Evolutionary conservation across 352 stramenopile genomes (phyloP).

Genomic region (Phytopythium montanum): DNA sequence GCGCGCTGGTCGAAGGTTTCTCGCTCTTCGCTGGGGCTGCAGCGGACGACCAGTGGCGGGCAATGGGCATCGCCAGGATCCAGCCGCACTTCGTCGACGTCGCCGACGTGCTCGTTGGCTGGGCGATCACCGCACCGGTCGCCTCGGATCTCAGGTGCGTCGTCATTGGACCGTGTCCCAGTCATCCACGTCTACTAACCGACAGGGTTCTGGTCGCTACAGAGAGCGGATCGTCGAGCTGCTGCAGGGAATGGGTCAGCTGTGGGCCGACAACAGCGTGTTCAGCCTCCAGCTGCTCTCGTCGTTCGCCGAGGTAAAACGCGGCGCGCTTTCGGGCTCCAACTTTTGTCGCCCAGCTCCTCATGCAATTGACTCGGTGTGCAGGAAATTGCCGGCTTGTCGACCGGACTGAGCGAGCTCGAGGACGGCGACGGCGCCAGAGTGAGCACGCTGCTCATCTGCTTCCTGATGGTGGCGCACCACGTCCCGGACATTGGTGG

Average conservation of each 20-base stretch:
- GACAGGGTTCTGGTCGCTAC: too few species aligned
- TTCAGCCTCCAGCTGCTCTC: slow-evolving; percentile 62
- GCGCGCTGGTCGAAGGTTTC: slow-evolving; percentile 25
- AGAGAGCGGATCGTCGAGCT: slow-evolving; percentile 51
- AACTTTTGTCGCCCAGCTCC: not conserved
- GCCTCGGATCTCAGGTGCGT: slow-evolving; percentile 30
- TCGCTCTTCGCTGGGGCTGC: not conserved
- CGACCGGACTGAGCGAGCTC: slow-evolving; percentile 16
- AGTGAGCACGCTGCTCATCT: slow-evolving; percentile 36
- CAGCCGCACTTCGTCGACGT: slow-evolving; percentile 71
- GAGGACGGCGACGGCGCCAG: slow-evolving; percentile 26
- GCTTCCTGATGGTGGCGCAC: slow-evolving; percentile 56
- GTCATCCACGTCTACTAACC: not conserved
- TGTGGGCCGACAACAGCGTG: slow-evolving; percentile 70
- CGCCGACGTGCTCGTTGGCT: slow-evolving; percentile 63
- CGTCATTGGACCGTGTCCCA: not conserved
- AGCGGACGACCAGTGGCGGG: slow-evolving; percentile 22
- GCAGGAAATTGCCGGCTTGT: slow-evolving; percentile 46
- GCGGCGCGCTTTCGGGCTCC: not conserved
- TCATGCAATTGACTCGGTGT: not conserved
- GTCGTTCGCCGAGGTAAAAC: slow-evolving; percentile 52
- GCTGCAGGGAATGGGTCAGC: slow-evolving; percentile 37
- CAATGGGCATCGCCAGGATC: slow-evolving; percentile 36
- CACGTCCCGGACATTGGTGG: slow-evolving; percentile 42
- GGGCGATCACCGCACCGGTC: slow-evolving; percentile 50